phyloP scores from a whole-genome alignment of 345 rosid species.

The Pelargonium nanum region DNA sequence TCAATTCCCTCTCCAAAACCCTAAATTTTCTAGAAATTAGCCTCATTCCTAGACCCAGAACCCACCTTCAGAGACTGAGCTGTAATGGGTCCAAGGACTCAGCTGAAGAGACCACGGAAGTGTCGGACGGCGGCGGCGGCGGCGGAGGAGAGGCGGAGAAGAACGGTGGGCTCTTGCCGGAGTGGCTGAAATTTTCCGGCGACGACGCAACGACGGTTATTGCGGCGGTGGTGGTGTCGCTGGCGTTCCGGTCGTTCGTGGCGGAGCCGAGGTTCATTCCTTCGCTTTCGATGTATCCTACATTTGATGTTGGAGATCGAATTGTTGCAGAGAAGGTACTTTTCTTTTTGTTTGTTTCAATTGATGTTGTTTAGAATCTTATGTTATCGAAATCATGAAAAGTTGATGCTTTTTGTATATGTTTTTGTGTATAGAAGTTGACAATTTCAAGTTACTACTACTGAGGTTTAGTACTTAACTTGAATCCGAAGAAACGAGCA shows the following conservation, averaged over 20 bases:
- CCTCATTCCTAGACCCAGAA: neutral
- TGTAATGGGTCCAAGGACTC: neutral
- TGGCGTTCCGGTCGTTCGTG: conserved; percentile 57
- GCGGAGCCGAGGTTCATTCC: conserved; percentile 92
- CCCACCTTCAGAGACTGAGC: neutral
- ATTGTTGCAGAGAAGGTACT: conserved; percentile 80
- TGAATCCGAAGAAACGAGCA: too few relatives aligned
- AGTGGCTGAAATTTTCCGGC: conserved; percentile 40
- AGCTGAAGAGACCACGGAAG: neutral
- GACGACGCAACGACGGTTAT: conserved; percentile 88
- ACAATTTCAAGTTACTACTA: too few relatives aligned
- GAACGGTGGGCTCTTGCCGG: conserved; percentile 49
- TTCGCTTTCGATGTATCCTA: conserved; percentile 77
- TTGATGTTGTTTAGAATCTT: too few relatives aligned
- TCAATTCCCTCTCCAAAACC: neutral
- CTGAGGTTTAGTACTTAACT: too few relatives aligned
- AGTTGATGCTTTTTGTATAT: too few relatives aligned
- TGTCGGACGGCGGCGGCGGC: neutral
- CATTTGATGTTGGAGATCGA: conserved; percentile 82
- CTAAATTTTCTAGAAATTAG: neutral
- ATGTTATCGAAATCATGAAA: too few relatives aligned
- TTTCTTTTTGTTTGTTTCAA: too few relatives aligned
- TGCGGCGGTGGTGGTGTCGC: conserved; percentile 64
- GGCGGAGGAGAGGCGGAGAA: conserved; percentile 13
- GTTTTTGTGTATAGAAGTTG: too few relatives aligned